These are phyloP conservation scores for Linnemannia exigua DNA, from an alignment of 192 early-diverging fungal species.

Conservation along the genomic window DNA sequence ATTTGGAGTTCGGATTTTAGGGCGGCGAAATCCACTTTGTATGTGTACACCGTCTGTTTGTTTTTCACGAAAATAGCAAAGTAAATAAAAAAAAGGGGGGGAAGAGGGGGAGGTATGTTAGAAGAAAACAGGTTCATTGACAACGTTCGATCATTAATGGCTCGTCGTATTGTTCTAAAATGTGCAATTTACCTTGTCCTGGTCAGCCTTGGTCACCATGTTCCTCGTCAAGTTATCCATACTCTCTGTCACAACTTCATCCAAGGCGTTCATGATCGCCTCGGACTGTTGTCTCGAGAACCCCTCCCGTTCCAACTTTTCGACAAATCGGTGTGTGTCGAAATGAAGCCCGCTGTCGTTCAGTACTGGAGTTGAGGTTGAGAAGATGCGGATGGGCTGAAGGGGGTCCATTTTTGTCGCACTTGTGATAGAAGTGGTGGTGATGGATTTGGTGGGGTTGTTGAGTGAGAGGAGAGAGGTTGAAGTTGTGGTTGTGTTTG, in stretches of 20 bases:
- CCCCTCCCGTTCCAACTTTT: slow-evolving; percentile 78
- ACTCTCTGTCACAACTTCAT: slow-evolving; percentile 80
- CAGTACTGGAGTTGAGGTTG: slow-evolving; percentile 16
- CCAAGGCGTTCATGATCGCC: slow-evolving; percentile 81
- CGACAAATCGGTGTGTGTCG: slow-evolving; percentile 86
- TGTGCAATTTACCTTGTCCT: slow-evolving; percentile 82
- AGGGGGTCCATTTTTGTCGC: neutral
- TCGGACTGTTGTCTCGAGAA: slow-evolving; percentile 79
- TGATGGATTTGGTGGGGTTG: neutral
- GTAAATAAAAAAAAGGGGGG: no score
- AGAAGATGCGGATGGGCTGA: slow-evolving; percentile 25
- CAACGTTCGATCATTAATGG: neutral
- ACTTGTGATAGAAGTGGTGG: no score
- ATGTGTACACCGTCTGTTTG: slow-evolving; percentile 81
- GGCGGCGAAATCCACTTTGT: slow-evolving; percentile 91
- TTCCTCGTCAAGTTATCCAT: slow-evolving; percentile 70
- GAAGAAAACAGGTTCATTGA: neutral
- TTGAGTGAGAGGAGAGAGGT: neutral
- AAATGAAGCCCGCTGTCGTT: slow-evolving; percentile 66
- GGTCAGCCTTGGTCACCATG: slow-evolving; percentile 87
- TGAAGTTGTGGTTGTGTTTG: neutral
- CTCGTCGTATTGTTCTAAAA: no score
- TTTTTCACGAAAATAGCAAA: no score
- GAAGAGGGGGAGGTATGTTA: neutral
- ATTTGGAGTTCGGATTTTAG: slow-evolving; percentile 90